Evolutionary conservation across 805 yeast species (phyloP).

Genomic region (Teunomyces tritomae): DNA sequence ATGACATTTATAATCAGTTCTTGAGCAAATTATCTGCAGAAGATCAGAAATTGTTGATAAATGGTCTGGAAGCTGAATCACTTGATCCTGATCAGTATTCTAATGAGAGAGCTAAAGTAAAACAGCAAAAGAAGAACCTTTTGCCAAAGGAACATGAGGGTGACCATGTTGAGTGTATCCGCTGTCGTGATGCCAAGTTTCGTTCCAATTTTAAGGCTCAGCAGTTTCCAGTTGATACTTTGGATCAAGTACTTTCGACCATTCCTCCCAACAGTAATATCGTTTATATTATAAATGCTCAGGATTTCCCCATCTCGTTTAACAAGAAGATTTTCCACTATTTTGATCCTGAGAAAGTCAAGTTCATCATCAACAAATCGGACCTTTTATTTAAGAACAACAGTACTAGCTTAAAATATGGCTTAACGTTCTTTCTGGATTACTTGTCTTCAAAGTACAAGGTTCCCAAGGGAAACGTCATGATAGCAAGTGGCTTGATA

Average conservation of each 20-base stretch:
- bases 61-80: conserved; percentile 8
- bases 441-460: conserved; percentile 29
- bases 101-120: conserved; percentile 4
- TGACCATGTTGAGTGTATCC: conserved; percentile 40
- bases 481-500: conserved; percentile 48
- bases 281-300: conserved; percentile 61
- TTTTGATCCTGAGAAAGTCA: conserved; percentile 32
- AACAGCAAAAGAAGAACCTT: background rate
- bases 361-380: conserved; percentile 39
- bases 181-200: conserved; percentile 55
- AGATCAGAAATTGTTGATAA: conserved; percentile 26
- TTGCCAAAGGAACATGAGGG: background rate
- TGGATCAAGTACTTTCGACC: conserved; percentile 16
- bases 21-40: conserved; percentile 19
- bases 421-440: conserved; percentile 30
- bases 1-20: conserved; percentile 20
- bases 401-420: conserved; percentile 22
- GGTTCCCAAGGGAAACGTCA: conserved; percentile 40
- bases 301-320: conserved; percentile 70
- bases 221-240: conserved; percentile 27
- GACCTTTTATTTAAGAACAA: conserved; percentile 43
- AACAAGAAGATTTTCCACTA: conserved; percentile 33
- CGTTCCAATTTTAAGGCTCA: conserved; percentile 37
- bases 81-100: conserved; percentile 3
- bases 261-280: conserved; percentile 48